Conservation (phyloP, 78 protist genomes). For the Monosiga brevicollis region DNA sequence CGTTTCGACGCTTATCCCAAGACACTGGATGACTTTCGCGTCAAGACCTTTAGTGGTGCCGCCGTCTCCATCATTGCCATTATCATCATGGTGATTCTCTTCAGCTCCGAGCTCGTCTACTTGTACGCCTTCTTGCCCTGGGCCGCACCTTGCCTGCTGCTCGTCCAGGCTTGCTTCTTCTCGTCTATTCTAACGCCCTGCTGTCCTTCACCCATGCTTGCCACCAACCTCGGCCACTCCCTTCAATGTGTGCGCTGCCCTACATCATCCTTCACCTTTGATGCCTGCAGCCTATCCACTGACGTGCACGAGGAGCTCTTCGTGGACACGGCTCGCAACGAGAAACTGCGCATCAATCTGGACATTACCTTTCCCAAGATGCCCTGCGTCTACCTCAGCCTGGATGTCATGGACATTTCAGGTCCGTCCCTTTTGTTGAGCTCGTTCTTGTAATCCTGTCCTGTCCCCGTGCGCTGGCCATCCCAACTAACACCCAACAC, state of each 20-base stretch:
- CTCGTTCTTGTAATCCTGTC: no score
- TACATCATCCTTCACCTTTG: background rate
- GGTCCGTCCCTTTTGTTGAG: constrained; percentile 78
- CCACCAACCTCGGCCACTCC: no score
- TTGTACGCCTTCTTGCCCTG: no score
- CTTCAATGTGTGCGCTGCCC: background rate
- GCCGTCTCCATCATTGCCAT: constrained; percentile 1
- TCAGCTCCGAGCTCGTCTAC: constrained; percentile 17
- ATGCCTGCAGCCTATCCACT: constrained; percentile 12
- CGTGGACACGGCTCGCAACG: constrained; percentile 55
- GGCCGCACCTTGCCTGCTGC: no score
- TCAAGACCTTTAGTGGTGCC: constrained; percentile 68
- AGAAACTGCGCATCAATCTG: constrained; percentile 57
- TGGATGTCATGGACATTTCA: constrained; percentile 76
- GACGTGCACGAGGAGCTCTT: constrained; percentile 39
- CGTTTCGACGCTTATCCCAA: constrained; percentile 75
- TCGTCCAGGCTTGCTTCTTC: no score
- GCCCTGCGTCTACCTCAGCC: constrained; percentile 38
- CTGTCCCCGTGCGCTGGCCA: no score
- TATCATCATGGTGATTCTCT: background rate
- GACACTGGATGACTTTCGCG: constrained; percentile 73
- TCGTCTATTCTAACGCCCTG: no score
- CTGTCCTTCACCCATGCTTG: background rate
- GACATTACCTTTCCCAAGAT: constrained; percentile 55
- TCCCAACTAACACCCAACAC: no score